phyloP scores from a whole-genome alignment of 768 basidiomycete species.

The Coprinopsis sp. region DNA sequence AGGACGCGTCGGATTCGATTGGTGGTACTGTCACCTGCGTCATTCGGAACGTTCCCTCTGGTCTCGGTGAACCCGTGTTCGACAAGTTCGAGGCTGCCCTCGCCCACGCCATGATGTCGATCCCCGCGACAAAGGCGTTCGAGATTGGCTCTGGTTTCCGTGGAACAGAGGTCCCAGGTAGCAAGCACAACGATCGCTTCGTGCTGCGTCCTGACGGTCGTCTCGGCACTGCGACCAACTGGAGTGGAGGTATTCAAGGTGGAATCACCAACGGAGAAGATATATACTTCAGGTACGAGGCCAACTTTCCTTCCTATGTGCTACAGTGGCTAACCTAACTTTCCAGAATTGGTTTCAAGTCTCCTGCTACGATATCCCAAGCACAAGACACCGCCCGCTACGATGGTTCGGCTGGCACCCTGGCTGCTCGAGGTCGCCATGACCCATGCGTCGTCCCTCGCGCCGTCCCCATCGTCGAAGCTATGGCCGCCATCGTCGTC shows the following conservation, averaged over 20 bases:
- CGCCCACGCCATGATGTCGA: constrained; percentile 97
- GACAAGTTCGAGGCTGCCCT: constrained; percentile 97
- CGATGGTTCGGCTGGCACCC: constrained; percentile 80
- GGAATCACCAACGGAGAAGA: constrained; percentile 97
- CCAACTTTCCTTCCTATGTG: constrained; percentile 6
- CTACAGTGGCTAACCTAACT: background rate
- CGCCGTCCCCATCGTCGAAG: constrained; percentile 96
- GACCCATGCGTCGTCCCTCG: constrained; percentile 98
- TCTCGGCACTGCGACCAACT: constrained; percentile 85
- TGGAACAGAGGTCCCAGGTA: constrained; percentile 91
- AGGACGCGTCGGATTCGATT: constrained; percentile 87
- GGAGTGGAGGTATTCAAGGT: constrained; percentile 97
- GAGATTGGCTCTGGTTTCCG: constrained; percentile 97
- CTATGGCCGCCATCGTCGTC: constrained; percentile 93
- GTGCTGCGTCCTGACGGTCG: constrained; percentile 57
- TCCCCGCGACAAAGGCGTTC: constrained; percentile 97
- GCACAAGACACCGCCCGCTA: constrained; percentile 89
- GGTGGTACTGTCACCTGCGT: constrained; percentile 98
- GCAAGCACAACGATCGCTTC: constrained; percentile 91
- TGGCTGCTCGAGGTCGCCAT: constrained; percentile 91
- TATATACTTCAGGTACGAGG: constrained; percentile 86
- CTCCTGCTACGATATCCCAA: constrained; percentile 96
- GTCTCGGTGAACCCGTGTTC: constrained; percentile 95
- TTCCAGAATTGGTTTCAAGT: constrained; percentile 90
- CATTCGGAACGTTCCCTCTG: constrained; percentile 83